phyloP scores from a whole-genome alignment of 2,329 filamentous ascomycete species.

The Tolypocladium paradoxum region DNA sequence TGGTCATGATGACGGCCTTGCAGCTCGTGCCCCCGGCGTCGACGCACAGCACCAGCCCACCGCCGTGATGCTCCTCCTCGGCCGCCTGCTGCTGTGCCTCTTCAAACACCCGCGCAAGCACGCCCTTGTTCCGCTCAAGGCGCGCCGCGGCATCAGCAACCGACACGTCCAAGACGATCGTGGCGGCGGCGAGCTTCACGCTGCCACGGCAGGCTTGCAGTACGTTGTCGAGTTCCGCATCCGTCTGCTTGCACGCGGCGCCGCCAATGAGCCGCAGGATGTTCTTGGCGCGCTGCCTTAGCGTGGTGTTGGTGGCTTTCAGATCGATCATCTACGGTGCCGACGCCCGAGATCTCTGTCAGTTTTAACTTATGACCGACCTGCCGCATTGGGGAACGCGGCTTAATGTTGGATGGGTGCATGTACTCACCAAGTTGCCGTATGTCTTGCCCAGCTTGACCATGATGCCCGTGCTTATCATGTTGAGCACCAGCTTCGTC shows the following conservation, averaged over 20 bases:
- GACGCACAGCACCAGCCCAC: conserved; percentile 21
- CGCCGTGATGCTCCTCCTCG: background rate
- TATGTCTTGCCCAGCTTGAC: conserved; percentile 29
- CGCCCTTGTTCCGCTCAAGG: conserved; percentile 6
- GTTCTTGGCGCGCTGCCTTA: conserved; percentile 13
- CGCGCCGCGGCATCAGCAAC: conserved; percentile 11
- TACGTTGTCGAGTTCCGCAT: conserved; percentile 9
- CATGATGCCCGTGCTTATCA: conserved; percentile 31
- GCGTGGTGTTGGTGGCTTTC: conserved; percentile 26
- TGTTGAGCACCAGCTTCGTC: conserved; percentile 30
- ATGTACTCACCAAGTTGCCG: conserved; percentile 26
- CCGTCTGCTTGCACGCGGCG: conserved; percentile 5
- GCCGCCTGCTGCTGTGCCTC: background rate
- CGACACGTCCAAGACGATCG: background rate
- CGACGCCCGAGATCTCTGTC: background rate
- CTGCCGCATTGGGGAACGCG: conserved; percentile 7
- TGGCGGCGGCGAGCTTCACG: conserved; percentile 3
- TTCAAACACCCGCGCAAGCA: conserved; percentile 8
- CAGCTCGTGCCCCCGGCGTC: conserved; percentile 32
- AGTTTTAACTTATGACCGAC: too few relatives aligned
- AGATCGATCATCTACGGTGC: conserved; percentile 13
- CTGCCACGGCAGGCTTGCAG: conserved; percentile 7
- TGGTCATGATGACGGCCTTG: conserved; percentile 22
- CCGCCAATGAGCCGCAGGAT: conserved; percentile 11
- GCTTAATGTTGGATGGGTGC: too few relatives aligned